Percentiles rank a stretch among this genome's conserved stretches.
Conservation (phyloP, 2,329 filamentous ascomycete species). For the Dactylonectria estremocensis region DNA sequence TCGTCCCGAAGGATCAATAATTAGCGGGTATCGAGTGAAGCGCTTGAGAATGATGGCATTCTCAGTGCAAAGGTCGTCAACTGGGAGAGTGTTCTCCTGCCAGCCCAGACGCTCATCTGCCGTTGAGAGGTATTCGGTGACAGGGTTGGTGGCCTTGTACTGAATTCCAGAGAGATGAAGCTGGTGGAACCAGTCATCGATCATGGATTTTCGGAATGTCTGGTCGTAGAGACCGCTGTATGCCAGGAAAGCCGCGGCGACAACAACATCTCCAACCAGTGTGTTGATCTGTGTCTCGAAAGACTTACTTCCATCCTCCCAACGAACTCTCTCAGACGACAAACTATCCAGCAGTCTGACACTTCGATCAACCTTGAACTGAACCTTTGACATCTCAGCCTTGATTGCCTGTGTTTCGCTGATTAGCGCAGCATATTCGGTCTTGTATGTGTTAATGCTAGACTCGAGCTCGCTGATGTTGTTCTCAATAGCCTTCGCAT, state of each 20-base stretch:
- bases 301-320: conserved; percentile 97
- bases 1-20: conserved; percentile 96
- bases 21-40: conserved; percentile 98
- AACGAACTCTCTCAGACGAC: conserved; percentile 91
- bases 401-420: conserved; percentile 99
- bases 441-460: conserved; percentile 96
- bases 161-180: conserved; percentile 92
- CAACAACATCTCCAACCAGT: conserved; percentile 93
- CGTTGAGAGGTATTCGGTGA: conserved; percentile 96
- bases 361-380: conserved; percentile 98
- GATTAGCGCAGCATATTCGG: conserved; percentile 94
- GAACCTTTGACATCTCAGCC: conserved; percentile 93
- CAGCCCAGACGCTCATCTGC: conserved; percentile 95
- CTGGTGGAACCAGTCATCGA: conserved; percentile 97
- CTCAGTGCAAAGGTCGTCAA: conserved; percentile 98
- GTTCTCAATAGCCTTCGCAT: conserved; percentile 91
- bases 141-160: conserved; percentile 93
- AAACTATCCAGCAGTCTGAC: conserved; percentile 94
- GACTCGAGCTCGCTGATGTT: conserved; percentile 87
- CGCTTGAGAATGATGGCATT: conserved; percentile 98
- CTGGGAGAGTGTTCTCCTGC: conserved; percentile 94
- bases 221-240: conserved; percentile 98
- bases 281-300: conserved; percentile 99
- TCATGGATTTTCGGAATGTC: conserved; percentile 97
- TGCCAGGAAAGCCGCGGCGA: conserved; percentile 96